Evolutionary conservation across 345 rosid genomes (phyloP).

Genomic region (Lepidium didymum): DNA sequence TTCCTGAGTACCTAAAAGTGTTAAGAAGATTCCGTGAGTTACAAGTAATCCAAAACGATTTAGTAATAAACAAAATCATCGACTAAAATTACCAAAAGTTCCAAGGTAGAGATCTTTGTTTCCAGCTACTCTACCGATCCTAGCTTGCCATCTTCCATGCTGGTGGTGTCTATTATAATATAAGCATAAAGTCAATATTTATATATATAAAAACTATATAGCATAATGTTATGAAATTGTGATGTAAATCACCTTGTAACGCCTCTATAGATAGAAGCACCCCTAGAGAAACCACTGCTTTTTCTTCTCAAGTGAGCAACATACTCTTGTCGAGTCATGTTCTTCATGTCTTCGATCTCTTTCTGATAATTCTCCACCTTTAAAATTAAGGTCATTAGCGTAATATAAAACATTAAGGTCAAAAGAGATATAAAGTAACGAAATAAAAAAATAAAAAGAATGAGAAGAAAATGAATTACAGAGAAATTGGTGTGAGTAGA

Average conservation of each 20-base stretch:
- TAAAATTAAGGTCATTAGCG: background rate
- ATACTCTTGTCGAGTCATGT: constrained; percentile 83
- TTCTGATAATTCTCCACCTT: constrained; percentile 74
- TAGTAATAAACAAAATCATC: background rate
- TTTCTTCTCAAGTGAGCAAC: constrained; percentile 94
- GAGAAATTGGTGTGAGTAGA: constrained; percentile 84
- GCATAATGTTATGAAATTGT: background rate
- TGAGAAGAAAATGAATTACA: constrained; percentile 33
- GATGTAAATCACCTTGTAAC: constrained; percentile 59
- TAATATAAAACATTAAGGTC: background rate
- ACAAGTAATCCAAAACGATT: background rate
- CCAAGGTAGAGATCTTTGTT: constrained; percentile 98
- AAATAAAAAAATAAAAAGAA: background rate
- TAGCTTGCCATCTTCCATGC: constrained; percentile 99
- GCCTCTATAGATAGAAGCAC: constrained; percentile 98
- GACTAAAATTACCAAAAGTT: constrained; percentile 59
- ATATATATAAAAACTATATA: background rate
- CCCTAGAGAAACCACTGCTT: constrained; percentile 98
- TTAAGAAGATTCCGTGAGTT: background rate
- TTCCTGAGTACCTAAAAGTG: constrained; percentile 73
- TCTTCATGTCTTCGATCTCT: constrained; percentile 80
- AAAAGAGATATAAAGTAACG: constrained; percentile 1
- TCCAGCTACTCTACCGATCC: constrained; percentile 97
- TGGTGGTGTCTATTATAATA: constrained; percentile 64
- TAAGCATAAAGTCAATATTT: background rate